A percentile compares a stretch with the other conserved stretches of the same genome.
These are phyloP conservation scores for Floccularia luteovirens DNA, from an alignment of 768 basidiomycete genomes.

Conservation along the genomic window DNA sequence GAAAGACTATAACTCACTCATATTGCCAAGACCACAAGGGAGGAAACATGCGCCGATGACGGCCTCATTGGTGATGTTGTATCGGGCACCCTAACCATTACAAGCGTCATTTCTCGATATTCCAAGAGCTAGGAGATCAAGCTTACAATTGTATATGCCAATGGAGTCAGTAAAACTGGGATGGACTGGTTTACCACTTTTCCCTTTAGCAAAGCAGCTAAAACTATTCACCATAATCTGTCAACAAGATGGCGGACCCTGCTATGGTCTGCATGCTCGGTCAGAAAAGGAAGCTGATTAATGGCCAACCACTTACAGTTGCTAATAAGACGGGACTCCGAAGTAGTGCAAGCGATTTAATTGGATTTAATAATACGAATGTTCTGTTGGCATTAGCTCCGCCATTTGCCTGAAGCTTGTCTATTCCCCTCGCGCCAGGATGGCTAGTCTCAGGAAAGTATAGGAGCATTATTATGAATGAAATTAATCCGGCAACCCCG, in stretches of 20 bases:
- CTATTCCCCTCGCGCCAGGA: constrained; percentile 41
- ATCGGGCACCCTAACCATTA: constrained; percentile 40
- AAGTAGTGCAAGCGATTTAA: constrained; percentile 36
- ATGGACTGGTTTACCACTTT: constrained; percentile 13
- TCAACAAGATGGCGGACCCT: constrained; percentile 14
- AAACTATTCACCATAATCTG: constrained; percentile 28
- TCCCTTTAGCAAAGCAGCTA: neutral
- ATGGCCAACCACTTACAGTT: constrained; percentile 27
- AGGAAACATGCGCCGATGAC: constrained; percentile 44
- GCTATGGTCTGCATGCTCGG: constrained; percentile 12
- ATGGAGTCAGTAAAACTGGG: constrained; percentile 39
- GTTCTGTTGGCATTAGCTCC: constrained; percentile 5
- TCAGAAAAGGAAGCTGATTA: neutral
- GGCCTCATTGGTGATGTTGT: constrained; percentile 39
- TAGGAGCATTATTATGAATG: constrained; percentile 24
- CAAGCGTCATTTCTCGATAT: neutral
- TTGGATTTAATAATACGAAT: constrained; percentile 46
- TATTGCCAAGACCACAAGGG: constrained; percentile 42
- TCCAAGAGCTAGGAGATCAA: neutral
- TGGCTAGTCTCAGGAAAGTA: constrained; percentile 53
- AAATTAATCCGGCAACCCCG: constrained; percentile 25
- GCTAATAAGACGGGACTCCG: constrained; percentile 50
- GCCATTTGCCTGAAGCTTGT: constrained; percentile 18
- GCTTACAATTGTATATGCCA: constrained; percentile 60
- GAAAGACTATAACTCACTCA: constrained; percentile 36